Evolutionary conservation across 768 basidiomycete species (phyloP), one percentile per base, ranked within the genome.

Genomic region (Rhodotorula paludigena): DNA sequence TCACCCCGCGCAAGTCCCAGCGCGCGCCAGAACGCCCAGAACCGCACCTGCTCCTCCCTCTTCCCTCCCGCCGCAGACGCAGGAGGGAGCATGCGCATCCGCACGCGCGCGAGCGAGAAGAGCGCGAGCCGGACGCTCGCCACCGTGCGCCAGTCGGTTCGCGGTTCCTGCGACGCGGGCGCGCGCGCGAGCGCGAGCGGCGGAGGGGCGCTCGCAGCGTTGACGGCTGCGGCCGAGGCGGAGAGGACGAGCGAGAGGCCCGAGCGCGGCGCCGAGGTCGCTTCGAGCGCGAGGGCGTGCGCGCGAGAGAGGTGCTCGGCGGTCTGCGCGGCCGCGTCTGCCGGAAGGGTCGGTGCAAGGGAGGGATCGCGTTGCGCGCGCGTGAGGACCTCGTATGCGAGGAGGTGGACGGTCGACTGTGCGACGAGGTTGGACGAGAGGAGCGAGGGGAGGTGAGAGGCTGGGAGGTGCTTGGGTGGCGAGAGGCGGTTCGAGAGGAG

Each of bases 361-460:
- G n/a, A n/a, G n/a, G n/a, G n/a, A n/a, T n/a, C n/a, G n/a, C n/a
- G n/a, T n/a, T n/a, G n/a, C 32, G 28, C 16, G 28, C 12, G 42
- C 18, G 47, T 16, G 33, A n/a, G 21, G 33, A 62, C 47, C 32
- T 42, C 63, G 49, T 55, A 32, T 3, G 57, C 42, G 25, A 72
- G 28, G 51, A 72, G 71, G 45, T 62, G 66, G 28, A 63, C 52
- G 10, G 30, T 33, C n/a, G 66, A 33, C 18, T 61, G 63, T 1
- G 71, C 36, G 52, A 41, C 51, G 57, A 72, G 60, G 48, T 72
- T 72, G 2, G 71, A 33, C 7, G 66, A 62, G 44, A 72, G 56
- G 41, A 72, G 60, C 7, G 64, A 48, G 5, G 66, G 66, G 52
- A 72, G 45, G 23, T 49, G 53, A 21, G 57, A 28, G 0, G 66